A percentile compares a stretch with the other conserved stretches of the same genome.
Conservation (phyloP, 352 stramenopile genomes). For the Pythium brassicae region DNA sequence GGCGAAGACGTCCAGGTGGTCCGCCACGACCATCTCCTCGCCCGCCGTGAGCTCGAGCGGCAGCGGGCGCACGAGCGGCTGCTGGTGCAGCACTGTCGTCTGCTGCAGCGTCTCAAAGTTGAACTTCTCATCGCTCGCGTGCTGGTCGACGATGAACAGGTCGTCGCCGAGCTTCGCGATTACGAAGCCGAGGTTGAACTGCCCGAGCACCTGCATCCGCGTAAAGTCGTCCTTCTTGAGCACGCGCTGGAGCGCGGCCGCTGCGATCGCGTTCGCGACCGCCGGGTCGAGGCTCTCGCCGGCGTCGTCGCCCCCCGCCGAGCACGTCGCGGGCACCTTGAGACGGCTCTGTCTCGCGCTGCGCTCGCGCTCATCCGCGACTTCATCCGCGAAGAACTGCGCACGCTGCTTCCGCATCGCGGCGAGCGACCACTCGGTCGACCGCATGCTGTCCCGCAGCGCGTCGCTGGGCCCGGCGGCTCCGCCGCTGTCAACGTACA, state of each 20-base stretch:
- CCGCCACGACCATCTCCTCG: slow-evolving; percentile 93
- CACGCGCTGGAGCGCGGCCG: slow-evolving; percentile 58
- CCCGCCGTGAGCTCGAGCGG: slow-evolving; percentile 88
- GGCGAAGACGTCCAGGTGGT: slow-evolving; percentile 92
- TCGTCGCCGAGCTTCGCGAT: slow-evolving; percentile 88
- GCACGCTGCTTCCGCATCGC: slow-evolving; percentile 35
- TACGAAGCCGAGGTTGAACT: slow-evolving; percentile 99
- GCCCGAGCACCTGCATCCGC: slow-evolving; percentile 91
- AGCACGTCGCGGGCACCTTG: slow-evolving; percentile 37
- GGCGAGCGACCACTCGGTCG: slow-evolving; percentile 29
- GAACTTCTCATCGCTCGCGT: slow-evolving; percentile 96
- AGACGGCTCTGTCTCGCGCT: slow-evolving; percentile 17
- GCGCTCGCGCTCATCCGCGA: slow-evolving; percentile 25
- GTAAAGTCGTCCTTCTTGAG: slow-evolving; percentile 92
- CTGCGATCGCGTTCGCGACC: slow-evolving; percentile 35
- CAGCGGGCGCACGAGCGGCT: slow-evolving; percentile 92
- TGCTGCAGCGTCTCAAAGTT: slow-evolving; percentile 70
- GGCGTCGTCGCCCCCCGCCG: slow-evolving; percentile 13
- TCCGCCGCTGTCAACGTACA: slow-evolving; percentile 6
- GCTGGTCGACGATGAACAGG: slow-evolving; percentile 99
- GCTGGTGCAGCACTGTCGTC: slow-evolving; percentile 92
- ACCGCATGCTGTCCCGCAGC: neutral
- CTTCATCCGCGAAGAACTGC: slow-evolving; percentile 40
- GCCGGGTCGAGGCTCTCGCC: neutral
- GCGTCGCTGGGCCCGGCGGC: neutral